phyloP scores from a whole-genome alignment of 306 rosid species.

The Macrotyloma uniflorum region DNA sequence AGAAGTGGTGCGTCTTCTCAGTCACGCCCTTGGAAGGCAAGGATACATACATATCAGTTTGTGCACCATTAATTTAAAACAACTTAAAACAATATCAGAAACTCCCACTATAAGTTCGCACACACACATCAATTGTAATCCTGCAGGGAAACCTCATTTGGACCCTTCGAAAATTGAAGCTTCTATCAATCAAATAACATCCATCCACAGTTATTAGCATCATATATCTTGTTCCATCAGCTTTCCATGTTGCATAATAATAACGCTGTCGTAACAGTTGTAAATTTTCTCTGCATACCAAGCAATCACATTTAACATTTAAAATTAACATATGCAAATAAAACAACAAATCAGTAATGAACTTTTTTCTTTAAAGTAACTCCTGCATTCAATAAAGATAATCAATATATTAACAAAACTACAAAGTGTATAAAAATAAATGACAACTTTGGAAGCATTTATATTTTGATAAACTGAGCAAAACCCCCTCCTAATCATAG shows the following conservation, averaged over 20 bases:
- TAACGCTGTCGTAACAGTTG: constrained; percentile 91
- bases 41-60: constrained; percentile 44
- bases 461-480: not conserved
- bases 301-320: constrained; percentile 26
- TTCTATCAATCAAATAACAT: constrained; percentile 89
- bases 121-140: constrained; percentile 67
- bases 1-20: constrained; percentile 81
- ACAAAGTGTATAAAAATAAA: constrained; percentile 1
- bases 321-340: constrained; percentile 8
- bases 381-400: constrained; percentile 10
- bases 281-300: constrained; percentile 76
- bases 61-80: constrained; percentile 40
- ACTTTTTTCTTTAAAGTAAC: not conserved
- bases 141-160: constrained; percentile 98
- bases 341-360: constrained; percentile 30
- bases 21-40: constrained; percentile 56
- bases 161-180: constrained; percentile 85
- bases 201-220: constrained; percentile 93
- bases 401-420: constrained; percentile 1
- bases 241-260: constrained; percentile 99
- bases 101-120: constrained; percentile 10
- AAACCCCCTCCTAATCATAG: not conserved
- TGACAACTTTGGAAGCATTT: constrained; percentile 5
- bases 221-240: constrained; percentile 98
- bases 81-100: constrained; percentile 19